Evolutionary conservation across 805 yeast species (phyloP).

Genomic region (Candida pseudoglaebosa): DNA sequence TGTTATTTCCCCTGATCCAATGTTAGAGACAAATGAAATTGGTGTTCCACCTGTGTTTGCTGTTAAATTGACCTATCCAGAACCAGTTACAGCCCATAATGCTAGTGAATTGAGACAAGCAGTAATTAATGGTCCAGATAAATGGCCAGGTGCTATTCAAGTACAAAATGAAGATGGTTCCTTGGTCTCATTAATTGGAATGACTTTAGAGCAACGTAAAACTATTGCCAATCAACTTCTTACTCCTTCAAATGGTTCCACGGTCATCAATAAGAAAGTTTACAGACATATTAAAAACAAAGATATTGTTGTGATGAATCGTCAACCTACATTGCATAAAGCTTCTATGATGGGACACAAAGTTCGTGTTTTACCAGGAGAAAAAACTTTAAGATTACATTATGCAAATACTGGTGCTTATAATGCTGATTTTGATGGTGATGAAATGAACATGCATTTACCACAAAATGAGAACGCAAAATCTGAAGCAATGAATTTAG

Average conservation of each 20-base stretch:
- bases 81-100: conserved; percentile 92
- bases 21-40: conserved; percentile 93
- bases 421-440: conserved; percentile 99
- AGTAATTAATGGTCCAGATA: conserved; percentile 94
- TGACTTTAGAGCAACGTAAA: conserved; percentile 91
- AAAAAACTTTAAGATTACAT: conserved; percentile 92
- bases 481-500: conserved; percentile 91
- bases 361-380: conserved; percentile 95
- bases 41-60: conserved; percentile 99
- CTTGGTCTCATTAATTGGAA: conserved; percentile 73
- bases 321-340: conserved; percentile 98
- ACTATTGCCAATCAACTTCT: conserved; percentile 90
- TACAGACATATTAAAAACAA: conserved; percentile 90
- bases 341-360: conserved; percentile 99
- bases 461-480: conserved; percentile 97
- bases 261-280: conserved; percentile 84
- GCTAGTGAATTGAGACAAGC: conserved; percentile 89
- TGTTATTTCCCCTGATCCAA: conserved; percentile 98
- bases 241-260: conserved; percentile 72
- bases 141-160: conserved; percentile 98
- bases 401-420: conserved; percentile 99
- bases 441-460: conserved; percentile 99
- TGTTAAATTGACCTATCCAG: conserved; percentile 91
- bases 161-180: conserved; percentile 95
- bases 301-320: conserved; percentile 96